These are phyloP conservation scores for Ceratocystis papillata DNA, from an alignment of 2,329 filamentous ascomycete genomes.

Conservation along the genomic window DNA sequence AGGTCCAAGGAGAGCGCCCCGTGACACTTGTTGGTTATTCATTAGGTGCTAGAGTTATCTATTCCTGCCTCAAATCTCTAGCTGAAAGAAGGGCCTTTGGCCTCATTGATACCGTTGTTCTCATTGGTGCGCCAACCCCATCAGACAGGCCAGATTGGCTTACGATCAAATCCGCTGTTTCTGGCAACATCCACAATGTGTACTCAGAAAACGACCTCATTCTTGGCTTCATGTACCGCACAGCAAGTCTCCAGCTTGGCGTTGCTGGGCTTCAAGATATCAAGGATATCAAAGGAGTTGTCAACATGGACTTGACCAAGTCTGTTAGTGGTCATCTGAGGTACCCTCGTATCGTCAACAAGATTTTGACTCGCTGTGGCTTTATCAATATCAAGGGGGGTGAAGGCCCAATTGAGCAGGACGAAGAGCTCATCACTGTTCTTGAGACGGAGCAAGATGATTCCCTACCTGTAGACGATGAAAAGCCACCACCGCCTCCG, in stretches of 20 bases:
- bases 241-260: constrained; percentile 70
- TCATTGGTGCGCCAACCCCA: constrained; percentile 72
- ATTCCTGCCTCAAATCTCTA: constrained; percentile 64
- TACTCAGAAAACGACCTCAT: constrained; percentile 82
- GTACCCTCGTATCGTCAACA: constrained; percentile 41
- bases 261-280: constrained; percentile 74
- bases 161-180: constrained; percentile 63
- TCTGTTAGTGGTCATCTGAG: constrained; percentile 45
- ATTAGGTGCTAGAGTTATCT: constrained; percentile 70
- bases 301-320: constrained; percentile 44
- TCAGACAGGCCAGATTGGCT: constrained; percentile 64
- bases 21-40: constrained; percentile 76
- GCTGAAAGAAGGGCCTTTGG: constrained; percentile 73
- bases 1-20: constrained; percentile 68
- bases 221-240: constrained; percentile 75
- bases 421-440: constrained; percentile 33
- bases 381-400: constrained; percentile 39
- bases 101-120: constrained; percentile 67
- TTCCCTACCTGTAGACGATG: neutral
- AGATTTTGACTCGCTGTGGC: constrained; percentile 44
- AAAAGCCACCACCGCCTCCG: constrained; percentile 15
- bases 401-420: constrained; percentile 39
- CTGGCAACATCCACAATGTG: constrained; percentile 75
- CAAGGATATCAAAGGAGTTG: constrained; percentile 53
- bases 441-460: neutral